A percentile compares a stretch with the other conserved stretches of the same genome.
These are phyloP conservation scores for Trametes villosa DNA, from an alignment of 768 basidiomycete genomes.

Conservation along the genomic window DNA sequence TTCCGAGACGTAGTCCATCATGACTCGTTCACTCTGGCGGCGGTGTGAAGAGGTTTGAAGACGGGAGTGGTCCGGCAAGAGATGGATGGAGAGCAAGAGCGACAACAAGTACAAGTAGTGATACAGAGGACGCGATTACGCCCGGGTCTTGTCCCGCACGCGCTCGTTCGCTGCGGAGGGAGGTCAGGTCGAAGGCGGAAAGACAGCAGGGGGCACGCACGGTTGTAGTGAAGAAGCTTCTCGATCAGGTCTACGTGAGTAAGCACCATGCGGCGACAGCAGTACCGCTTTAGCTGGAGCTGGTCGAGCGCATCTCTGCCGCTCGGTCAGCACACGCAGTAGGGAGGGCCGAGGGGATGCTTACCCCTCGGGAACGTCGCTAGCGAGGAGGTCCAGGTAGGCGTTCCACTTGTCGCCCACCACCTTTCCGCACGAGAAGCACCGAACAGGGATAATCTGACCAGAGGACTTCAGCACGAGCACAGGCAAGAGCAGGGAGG, in stretches of 20 bases:
- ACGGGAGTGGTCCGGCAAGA: too few relatives aligned
- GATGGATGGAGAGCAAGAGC: neutral
- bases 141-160: constrained; percentile 3
- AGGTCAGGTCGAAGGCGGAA: neutral
- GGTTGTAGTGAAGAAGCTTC: constrained; percentile 95
- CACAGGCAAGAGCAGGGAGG: constrained; percentile 6
- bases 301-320: constrained; percentile 87
- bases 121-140: neutral
- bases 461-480: neutral
- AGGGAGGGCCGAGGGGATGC: constrained; percentile 33
- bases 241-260: constrained; percentile 98
- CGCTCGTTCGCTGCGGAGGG: constrained; percentile 17
- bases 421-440: constrained; percentile 97
- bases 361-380: constrained; percentile 88
- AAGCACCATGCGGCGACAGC: constrained; percentile 95
- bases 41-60: too few relatives aligned
- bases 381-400: constrained; percentile 80
- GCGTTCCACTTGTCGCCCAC: constrained; percentile 95
- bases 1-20: too few relatives aligned
- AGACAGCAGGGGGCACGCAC: constrained; percentile 49
- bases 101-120: neutral
- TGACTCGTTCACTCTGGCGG: too few relatives aligned
- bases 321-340: neutral
- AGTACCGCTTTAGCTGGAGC: constrained; percentile 90
- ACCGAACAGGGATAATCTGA: constrained; percentile 95